phyloP scores from a whole-genome alignment of 2,329 filamentous ascomycete genomes.

The Delphinella strobiligena region DNA sequence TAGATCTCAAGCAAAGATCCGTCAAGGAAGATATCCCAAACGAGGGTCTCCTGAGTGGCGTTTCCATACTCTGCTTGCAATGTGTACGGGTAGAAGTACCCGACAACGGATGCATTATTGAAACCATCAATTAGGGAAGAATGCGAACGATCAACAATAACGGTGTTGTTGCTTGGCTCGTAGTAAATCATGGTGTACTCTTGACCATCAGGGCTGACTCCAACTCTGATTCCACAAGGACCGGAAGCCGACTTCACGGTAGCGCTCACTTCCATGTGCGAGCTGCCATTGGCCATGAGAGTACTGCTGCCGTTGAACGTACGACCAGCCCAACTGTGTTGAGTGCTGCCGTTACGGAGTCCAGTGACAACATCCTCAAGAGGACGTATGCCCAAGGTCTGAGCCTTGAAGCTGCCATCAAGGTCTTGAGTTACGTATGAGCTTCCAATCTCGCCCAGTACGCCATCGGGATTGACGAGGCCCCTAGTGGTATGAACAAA shows the following conservation, averaged over 20 bases:
- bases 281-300: conserved; percentile 17
- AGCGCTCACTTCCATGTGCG: conserved; percentile 30
- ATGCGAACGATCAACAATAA: conserved; percentile 32
- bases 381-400: conserved; percentile 32
- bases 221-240: conserved; percentile 30
- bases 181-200: conserved; percentile 36
- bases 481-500: conserved; percentile 32
- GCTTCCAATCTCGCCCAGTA: conserved; percentile 23
- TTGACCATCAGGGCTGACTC: conserved; percentile 28
- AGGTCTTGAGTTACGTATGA: conserved; percentile 20
- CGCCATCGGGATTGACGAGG: conserved; percentile 24
- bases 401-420: conserved; percentile 26
- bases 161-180: conserved; percentile 32
- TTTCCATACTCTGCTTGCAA: conserved; percentile 13
- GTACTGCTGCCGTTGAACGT: conserved; percentile 18
- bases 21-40: conserved; percentile 35
- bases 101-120: conserved; percentile 31
- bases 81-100: conserved; percentile 35
- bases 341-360: conserved; percentile 21
- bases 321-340: conserved; percentile 14
- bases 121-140: conserved; percentile 31
- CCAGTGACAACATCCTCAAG: conserved; percentile 32
- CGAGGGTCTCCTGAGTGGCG: conserved; percentile 24
- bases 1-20: conserved; percentile 36
- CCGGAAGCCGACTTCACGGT: conserved; percentile 27